Evolutionary conservation across 2,329 filamentous ascomycete genomes (phyloP).

Genomic region (Colletotrichum neosansevieriae): DNA sequence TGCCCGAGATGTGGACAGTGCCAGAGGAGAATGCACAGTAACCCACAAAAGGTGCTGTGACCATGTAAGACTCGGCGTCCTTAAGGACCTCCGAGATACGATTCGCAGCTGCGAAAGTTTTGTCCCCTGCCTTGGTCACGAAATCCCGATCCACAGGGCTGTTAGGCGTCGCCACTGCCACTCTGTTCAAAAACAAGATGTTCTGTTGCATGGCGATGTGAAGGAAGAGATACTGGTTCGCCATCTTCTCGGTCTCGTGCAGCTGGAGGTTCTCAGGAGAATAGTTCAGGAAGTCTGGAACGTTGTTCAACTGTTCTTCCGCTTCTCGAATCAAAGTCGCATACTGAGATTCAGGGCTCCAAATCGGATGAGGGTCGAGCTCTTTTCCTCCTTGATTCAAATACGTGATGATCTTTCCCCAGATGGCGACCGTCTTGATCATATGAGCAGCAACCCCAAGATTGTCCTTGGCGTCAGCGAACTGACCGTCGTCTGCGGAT

Average conservation of each 20-base stretch:
- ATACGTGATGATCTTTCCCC: slow-evolving; percentile 91
- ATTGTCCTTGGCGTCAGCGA: slow-evolving; percentile 78
- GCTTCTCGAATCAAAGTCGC: slow-evolving; percentile 76
- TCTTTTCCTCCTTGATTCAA: slow-evolving; percentile 91
- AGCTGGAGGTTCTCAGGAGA: slow-evolving; percentile 84
- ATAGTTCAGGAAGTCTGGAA: slow-evolving; percentile 81
- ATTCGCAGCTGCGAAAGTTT: slow-evolving; percentile 86
- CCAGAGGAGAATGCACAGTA: slow-evolving; percentile 95
- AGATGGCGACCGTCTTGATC: slow-evolving; percentile 85
- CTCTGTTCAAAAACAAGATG: slow-evolving; percentile 88
- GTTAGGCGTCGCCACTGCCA: slow-evolving; percentile 80
- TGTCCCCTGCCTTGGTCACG: slow-evolving; percentile 78
- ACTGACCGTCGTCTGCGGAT: slow-evolving; percentile 71
- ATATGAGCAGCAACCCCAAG: slow-evolving; percentile 96
- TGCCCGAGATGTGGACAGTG: slow-evolving; percentile 92
- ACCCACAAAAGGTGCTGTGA: slow-evolving; percentile 92
- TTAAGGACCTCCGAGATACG: slow-evolving; percentile 87
- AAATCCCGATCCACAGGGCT: slow-evolving; percentile 78
- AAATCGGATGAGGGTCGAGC: slow-evolving; percentile 80
- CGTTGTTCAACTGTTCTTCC: slow-evolving; percentile 74
- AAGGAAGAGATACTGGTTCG: slow-evolving; percentile 92
- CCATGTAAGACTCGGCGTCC: slow-evolving; percentile 81
- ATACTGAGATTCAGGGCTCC: slow-evolving; percentile 85
- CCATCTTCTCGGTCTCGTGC: slow-evolving; percentile 86
- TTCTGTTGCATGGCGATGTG: slow-evolving; percentile 93